Percentiles rank a stretch among this genome's conserved stretches.
phyloP scores from a whole-genome alignment of 352 stramenopile genomes.

The Phytophthora syringae region DNA sequence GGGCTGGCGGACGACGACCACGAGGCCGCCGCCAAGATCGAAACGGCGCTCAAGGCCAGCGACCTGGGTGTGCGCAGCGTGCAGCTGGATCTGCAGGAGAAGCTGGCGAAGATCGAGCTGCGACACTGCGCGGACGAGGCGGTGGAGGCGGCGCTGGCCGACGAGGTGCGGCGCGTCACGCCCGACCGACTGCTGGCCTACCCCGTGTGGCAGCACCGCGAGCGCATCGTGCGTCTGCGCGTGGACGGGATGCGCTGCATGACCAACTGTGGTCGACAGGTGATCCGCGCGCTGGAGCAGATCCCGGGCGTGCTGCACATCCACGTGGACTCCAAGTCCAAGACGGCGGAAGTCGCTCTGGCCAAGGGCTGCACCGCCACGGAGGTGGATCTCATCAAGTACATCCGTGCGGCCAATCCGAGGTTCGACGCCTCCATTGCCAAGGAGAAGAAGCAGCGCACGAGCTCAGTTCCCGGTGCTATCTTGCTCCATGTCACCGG shows the following conservation, averaged over 20 bases:
- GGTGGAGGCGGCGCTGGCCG: conserved; percentile 59
- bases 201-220: conserved; percentile 83
- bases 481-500: conserved; percentile 78
- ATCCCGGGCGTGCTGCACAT: conserved; percentile 86
- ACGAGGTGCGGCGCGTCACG: conserved; percentile 58
- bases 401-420: conserved; percentile 74
- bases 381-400: conserved; percentile 89
- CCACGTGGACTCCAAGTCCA: conserved; percentile 84
- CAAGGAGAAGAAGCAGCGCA: conserved; percentile 55
- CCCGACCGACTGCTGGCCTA: conserved; percentile 63
- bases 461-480: conserved; percentile 61
- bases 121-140: conserved; percentile 41
- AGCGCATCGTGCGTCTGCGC: conserved; percentile 76
- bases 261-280: conserved; percentile 83
- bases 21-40: conserved; percentile 33
- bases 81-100: conserved; percentile 68
- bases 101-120: conserved; percentile 73
- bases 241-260: conserved; percentile 90
- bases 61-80: conserved; percentile 49
- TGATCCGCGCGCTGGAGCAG: conserved; percentile 81
- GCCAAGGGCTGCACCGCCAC: conserved; percentile 83
- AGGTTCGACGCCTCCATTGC: conserved; percentile 77
- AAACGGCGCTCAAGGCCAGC: conserved; percentile 41
- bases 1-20: conserved; percentile 40
- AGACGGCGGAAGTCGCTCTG: conserved; percentile 76